A percentile compares a stretch with the other conserved stretches of the same genome.
phyloP scores from a whole-genome alignment of 306 rosid species.

The Pterocarpus macrocarpus region DNA sequence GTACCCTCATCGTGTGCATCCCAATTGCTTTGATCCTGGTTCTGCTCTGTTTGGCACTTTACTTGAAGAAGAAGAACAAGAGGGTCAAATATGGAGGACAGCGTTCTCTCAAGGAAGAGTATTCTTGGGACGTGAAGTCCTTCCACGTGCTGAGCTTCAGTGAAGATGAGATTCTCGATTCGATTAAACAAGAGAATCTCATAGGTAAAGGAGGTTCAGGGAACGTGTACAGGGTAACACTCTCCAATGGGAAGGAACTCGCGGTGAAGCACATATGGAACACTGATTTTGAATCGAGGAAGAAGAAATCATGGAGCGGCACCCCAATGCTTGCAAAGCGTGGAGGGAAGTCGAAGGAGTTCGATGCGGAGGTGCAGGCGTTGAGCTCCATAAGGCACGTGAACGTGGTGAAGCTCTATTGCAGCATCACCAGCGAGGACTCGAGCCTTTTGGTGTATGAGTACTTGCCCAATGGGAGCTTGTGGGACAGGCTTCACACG shows the following conservation, averaged over 20 bases:
- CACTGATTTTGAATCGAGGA: slow-evolving; percentile 44
- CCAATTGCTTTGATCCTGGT: slow-evolving; percentile 49
- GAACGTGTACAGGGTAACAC: slow-evolving; percentile 75
- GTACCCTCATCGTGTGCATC: slow-evolving; percentile 65
- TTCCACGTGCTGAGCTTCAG: slow-evolving; percentile 84
- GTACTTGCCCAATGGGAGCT: slow-evolving; percentile 82
- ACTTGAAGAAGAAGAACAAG: not conserved
- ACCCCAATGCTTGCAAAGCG: slow-evolving; percentile 68
- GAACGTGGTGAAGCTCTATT: slow-evolving; percentile 90
- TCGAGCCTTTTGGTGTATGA: slow-evolving; percentile 93
- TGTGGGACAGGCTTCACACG: slow-evolving; percentile 88
- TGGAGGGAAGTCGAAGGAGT: slow-evolving; percentile 61
- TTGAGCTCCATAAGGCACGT: slow-evolving; percentile 91
- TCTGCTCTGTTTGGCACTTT: slow-evolving; percentile 46
- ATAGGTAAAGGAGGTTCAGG: slow-evolving; percentile 96
- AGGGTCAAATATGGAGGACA: slow-evolving; percentile 51
- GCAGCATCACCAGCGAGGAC: slow-evolving; percentile 91
- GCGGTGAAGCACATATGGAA: slow-evolving; percentile 98
- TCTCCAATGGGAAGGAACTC: slow-evolving; percentile 74
- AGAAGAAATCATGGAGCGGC: slow-evolving; percentile 48
- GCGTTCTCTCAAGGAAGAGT: slow-evolving; percentile 76
- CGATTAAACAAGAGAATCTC: slow-evolving; percentile 81
- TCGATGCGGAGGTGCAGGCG: slow-evolving; percentile 82
- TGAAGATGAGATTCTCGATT: slow-evolving; percentile 87
- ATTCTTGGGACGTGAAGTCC: slow-evolving; percentile 84